These are phyloP conservation scores for Rosa rugosa DNA, from an alignment of 306 rosid genomes.

Conservation along the genomic window DNA sequence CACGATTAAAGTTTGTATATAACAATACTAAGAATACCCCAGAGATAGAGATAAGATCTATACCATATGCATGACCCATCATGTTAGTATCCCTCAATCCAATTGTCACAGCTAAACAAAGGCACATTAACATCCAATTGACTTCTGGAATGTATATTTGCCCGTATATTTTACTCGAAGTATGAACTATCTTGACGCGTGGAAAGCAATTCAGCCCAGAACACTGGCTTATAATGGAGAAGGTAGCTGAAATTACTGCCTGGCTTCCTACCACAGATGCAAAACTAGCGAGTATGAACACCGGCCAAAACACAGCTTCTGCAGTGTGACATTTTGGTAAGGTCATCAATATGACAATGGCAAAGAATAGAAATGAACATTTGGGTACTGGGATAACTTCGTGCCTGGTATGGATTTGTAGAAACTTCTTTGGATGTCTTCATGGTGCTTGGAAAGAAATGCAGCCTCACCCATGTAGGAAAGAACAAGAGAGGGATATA, in stretches of 20 bases:
- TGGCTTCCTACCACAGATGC: constrained; percentile 71
- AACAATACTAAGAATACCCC: neutral
- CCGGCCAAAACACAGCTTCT: constrained; percentile 80
- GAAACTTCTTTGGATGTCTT: constrained; percentile 71
- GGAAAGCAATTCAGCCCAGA: constrained; percentile 73
- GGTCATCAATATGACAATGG: neutral
- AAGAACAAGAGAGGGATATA: constrained; percentile 66
- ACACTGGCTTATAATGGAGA: constrained; percentile 69
- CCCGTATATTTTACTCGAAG: constrained; percentile 64
- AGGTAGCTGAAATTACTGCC: constrained; percentile 73
- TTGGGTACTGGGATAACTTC: constrained; percentile 23
- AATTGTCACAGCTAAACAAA: constrained; percentile 59
- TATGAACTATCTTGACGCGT: constrained; percentile 55
- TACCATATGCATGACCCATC: constrained; percentile 81
- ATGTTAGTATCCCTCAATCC: constrained; percentile 63
- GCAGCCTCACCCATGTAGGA: constrained; percentile 89
- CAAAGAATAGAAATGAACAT: neutral
- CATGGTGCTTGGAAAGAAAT: constrained; percentile 67
- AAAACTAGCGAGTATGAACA: constrained; percentile 64
- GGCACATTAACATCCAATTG: constrained; percentile 78
- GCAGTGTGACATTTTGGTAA: constrained; percentile 20
- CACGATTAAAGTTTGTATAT: constrained; percentile 22
- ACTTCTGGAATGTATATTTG: constrained; percentile 78
- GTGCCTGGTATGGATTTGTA: constrained; percentile 72
- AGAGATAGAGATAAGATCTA: constrained; percentile 1